Evolutionary conservation across 2,329 filamentous ascomycete genomes (phyloP).

Genomic region (Claviceps cyperi): DNA sequence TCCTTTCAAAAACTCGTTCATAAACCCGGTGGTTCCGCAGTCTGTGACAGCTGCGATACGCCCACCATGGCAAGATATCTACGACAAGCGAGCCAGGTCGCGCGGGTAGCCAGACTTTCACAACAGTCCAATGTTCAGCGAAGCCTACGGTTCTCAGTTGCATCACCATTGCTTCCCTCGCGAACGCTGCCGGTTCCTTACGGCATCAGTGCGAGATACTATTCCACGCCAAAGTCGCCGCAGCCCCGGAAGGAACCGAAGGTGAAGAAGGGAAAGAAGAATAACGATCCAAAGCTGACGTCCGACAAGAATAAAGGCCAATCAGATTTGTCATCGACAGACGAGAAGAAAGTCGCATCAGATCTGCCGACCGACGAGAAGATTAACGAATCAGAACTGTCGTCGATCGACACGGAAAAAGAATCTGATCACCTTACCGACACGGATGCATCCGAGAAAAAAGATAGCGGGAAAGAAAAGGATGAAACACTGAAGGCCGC

Average conservation of each 20-base stretch:
- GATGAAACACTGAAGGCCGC: constrained; percentile 12
- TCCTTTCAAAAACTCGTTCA: constrained; percentile 9
- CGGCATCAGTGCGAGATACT: constrained; percentile 21
- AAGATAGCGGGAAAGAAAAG: too few relatives aligned
- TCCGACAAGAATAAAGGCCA: constrained; percentile 5
- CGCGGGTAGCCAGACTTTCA: constrained; percentile 44
- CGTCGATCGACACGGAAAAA: too few relatives aligned
- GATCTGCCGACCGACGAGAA: too few relatives aligned
- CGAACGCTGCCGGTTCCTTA: constrained; percentile 22
- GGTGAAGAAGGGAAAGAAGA: constrained; percentile 14
- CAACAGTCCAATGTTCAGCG: constrained; percentile 36
- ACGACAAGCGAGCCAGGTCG: constrained; percentile 51
- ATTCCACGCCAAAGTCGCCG: constrained; percentile 22
- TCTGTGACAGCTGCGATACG: constrained; percentile 15
- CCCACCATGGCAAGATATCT: constrained; percentile 49
- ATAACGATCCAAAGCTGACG: constrained; percentile 10
- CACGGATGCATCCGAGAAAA: too few relatives aligned
- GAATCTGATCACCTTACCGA: too few relatives aligned
- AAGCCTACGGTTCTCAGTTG: constrained; percentile 22
- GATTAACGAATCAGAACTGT: too few relatives aligned
- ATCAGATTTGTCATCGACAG: too few relatives aligned
- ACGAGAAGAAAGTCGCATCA: too few relatives aligned
- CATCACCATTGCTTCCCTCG: constrained; percentile 19
- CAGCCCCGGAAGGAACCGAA: constrained; percentile 23
- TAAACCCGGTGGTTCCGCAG: constrained; percentile 21